Evolutionary conservation across 2,329 filamentous ascomycete genomes (phyloP).

Genomic region (Arthrobotrys conoides): DNA sequence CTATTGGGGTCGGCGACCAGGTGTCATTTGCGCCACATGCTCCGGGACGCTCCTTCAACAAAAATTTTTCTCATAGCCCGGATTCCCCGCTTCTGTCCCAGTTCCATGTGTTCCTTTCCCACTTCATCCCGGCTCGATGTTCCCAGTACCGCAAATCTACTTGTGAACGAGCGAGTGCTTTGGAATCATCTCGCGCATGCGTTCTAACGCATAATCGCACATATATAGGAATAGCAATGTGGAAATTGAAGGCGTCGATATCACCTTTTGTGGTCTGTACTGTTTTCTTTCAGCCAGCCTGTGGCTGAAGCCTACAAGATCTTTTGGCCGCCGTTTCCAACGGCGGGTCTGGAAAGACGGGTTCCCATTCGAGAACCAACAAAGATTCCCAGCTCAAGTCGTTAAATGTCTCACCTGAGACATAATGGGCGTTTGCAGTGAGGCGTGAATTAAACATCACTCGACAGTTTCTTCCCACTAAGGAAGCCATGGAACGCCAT

Average conservation of each 20-base stretch:
- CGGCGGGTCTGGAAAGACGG: not conserved
- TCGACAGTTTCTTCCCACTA: constrained; percentile 29
- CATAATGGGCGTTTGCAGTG: constrained; percentile 38
- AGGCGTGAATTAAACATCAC: constrained; percentile 25
- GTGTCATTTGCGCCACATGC: constrained; percentile 52
- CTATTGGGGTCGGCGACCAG: constrained; percentile 44
- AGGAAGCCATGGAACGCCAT: constrained; percentile 48
- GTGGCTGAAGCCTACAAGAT: constrained; percentile 46
- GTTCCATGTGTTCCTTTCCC: constrained; percentile 10
- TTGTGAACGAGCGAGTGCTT: not conserved
- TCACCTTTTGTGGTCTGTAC: not conserved
- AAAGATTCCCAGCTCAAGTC: constrained; percentile 10
- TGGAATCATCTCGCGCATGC: constrained; percentile 7
- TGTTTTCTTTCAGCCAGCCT: constrained; percentile 21
- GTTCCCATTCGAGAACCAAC: constrained; percentile 28
- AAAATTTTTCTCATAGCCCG: constrained; percentile 20
- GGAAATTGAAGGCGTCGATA: constrained; percentile 50
- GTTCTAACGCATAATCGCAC: constrained; percentile 30
- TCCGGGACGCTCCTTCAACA: constrained; percentile 11
- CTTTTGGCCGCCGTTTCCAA: constrained; percentile 19
- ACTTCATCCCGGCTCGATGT: not conserved
- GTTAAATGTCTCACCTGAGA: constrained; percentile 57
- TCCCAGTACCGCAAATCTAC: not conserved
- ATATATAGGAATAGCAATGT: constrained; percentile 38
- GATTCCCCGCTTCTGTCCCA: constrained; percentile 30